Evolutionary conservation across 2,329 filamentous ascomycete species (phyloP).

Genomic region (Hymenoscyphus fructigenus): DNA sequence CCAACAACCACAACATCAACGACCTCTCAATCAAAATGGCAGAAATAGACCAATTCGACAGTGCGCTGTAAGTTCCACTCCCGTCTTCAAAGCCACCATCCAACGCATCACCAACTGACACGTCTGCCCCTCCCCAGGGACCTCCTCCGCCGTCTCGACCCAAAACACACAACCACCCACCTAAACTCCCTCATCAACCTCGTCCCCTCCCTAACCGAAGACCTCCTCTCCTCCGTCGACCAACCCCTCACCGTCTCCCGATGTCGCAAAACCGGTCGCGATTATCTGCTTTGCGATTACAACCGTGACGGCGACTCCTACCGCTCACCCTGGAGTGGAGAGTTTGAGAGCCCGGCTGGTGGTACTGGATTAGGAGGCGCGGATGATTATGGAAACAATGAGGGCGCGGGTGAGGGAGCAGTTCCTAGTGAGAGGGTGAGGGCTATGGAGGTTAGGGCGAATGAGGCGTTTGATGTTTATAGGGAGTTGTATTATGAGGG

Average conservation of each 20-base stretch:
- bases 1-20: slow-evolving; percentile 9
- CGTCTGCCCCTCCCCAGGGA: slow-evolving; percentile 58
- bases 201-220: slow-evolving; percentile 89
- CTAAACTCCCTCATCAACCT: slow-evolving; percentile 86
- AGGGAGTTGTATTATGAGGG: slow-evolving; percentile 96
- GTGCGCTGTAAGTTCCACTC: slow-evolving; percentile 35
- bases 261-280: slow-evolving; percentile 84
- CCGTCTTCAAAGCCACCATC: neutral
- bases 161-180: slow-evolving; percentile 85
- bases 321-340: slow-evolving; percentile 97
- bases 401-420: slow-evolving; percentile 72
- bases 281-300: slow-evolving; percentile 99
- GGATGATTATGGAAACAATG: slow-evolving; percentile 49
- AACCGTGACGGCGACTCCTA: slow-evolving; percentile 98
- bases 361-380: slow-evolving; percentile 56
- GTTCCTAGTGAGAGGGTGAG: slow-evolving; percentile 87
- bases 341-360: slow-evolving; percentile 89
- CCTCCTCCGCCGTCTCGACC: slow-evolving; percentile 95
- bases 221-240: slow-evolving; percentile 95
- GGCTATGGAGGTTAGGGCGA: slow-evolving; percentile 90
- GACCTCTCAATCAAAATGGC: slow-evolving; percentile 32
- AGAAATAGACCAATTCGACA: slow-evolving; percentile 38
- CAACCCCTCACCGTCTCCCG: slow-evolving; percentile 85
- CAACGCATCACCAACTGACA: neutral
- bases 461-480: slow-evolving; percentile 96